phyloP scores from a whole-genome alignment of 163 green algal species.

The Chlamydomonas reinhardtii region DNA sequence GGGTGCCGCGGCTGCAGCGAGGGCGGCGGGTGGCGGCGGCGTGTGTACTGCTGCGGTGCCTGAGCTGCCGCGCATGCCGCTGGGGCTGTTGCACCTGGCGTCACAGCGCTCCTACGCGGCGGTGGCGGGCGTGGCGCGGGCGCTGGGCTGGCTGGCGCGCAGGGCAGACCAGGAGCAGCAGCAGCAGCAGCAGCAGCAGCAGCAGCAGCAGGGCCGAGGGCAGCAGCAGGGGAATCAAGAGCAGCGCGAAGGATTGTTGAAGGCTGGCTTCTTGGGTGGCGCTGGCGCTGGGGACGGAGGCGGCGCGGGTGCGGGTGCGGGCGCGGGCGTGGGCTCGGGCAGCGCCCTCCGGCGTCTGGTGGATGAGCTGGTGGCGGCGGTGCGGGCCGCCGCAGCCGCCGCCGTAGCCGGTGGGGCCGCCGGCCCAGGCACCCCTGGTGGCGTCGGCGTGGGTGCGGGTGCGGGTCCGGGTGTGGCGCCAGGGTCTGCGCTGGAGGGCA shows the following conservation, averaged over 20 bases:
- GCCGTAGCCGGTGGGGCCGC: too few relatives aligned
- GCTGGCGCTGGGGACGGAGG: neutral
- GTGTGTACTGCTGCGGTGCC: neutral
- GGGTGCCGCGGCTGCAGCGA: neutral
- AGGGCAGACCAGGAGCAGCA: neutral
- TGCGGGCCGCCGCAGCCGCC: neutral
- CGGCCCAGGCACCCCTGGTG: too few relatives aligned
- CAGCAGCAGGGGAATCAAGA: neutral
- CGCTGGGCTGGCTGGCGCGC: slow-evolving; percentile 55
- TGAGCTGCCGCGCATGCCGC: slow-evolving; percentile 78
- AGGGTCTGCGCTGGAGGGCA: neutral
- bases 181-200: neutral
- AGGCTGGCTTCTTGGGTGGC: too few relatives aligned
- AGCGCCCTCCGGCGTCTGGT: slow-evolving; percentile 13
- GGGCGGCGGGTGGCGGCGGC: neutral
- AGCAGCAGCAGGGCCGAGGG: neutral
- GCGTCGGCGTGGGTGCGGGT: too few relatives aligned
- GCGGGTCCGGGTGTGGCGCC: neutral
- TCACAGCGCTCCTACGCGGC: slow-evolving; percentile 67
- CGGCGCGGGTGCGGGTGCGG: too few relatives aligned
- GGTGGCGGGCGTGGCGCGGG: slow-evolving; percentile 64
- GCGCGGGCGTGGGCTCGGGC: neutral
- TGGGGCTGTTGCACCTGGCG: slow-evolving; percentile 67
- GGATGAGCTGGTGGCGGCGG: slow-evolving; percentile 23
- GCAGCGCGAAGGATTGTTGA: neutral